Base-by-base conservation (phyloP, 1,284 basidiomycete species). In the Xerocomus minutiporus region DNA sequence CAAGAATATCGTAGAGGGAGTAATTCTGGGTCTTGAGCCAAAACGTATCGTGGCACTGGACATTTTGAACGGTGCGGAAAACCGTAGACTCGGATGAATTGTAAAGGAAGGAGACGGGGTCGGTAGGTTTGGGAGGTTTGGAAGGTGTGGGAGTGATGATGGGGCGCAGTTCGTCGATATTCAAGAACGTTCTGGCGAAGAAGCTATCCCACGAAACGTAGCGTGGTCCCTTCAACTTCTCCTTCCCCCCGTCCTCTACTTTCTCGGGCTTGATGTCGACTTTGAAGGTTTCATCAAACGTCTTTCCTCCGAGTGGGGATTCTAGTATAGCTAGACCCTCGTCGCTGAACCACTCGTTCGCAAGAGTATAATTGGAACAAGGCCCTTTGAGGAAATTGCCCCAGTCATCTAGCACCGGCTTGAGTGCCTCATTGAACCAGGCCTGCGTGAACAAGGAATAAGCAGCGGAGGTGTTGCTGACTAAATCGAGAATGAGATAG, bases 11-110 rank as follows among this genome's bases (percentile, higher is more conserved):
- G 29, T 49, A 56, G 35, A 75, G 61, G 4, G 73, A 76, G 61
- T 79, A 78, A 1, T 71, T 70, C 61, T 78, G 68, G 3, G 64
- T 69, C 57, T 80, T 80, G 64, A 78, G 59, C 75, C 75, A 78
- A 63, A 79, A 77, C 20, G 59, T 60, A 50, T 77, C 75, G 7
- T 68, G 50, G 8, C 60, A 60, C 26, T 73, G 42, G 5, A 75
- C 71, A 42, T 73, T 54, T 2, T 42, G 20, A 0, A 62, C 65
- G 15, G 71, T 67, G 52, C 70, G 70, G 60, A 77, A 74, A 12
- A 73, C 57, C 32, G 66, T 71, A 23, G 73, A 75, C 60, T 81
- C 79, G 69, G 78, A 81, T 2, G 73, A 66, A 57, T 70, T 75
- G 51, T 62, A 68, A 46, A 81, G 7, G 46, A 9, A 46, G n/a